phyloP scores from a whole-genome alignment of 1,284 basidiomycete genomes.

The Ceratobasidium sp. region DNA sequence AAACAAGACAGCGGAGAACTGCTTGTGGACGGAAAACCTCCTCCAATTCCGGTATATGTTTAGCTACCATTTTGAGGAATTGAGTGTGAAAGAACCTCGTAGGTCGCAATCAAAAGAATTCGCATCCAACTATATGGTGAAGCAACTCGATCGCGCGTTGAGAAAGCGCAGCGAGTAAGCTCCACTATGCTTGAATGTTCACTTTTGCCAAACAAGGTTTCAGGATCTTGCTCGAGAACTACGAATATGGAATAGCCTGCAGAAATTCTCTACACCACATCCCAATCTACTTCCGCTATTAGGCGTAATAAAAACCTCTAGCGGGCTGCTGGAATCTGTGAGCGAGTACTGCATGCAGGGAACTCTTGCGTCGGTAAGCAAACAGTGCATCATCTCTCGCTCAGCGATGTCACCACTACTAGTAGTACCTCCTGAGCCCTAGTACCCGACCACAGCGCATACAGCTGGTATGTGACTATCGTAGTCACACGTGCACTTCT shows the following conservation, averaged over 20 bases:
- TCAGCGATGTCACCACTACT: neutral
- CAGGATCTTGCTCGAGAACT: slow-evolving; percentile 22
- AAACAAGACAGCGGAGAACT: neutral
- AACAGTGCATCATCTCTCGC: neutral
- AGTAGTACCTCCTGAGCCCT: neutral
- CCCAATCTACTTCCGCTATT: slow-evolving; percentile 16
- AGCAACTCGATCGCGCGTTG: neutral
- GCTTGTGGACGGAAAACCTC: neutral
- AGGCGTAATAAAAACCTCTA: neutral
- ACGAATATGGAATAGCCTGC: slow-evolving; percentile 11
- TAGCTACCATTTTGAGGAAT: neutral
- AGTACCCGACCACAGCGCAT: too few species aligned
- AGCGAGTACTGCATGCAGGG: slow-evolving; percentile 26
- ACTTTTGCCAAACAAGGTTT: too few species aligned
- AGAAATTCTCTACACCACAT: neutral
- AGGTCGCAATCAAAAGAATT: slow-evolving; percentile 23
- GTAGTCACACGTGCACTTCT: too few species aligned
- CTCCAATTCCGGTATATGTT: neutral
- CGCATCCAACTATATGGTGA: slow-evolving; percentile 1
- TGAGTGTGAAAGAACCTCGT: neutral
- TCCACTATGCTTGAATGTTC: too few species aligned
- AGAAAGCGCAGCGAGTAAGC: neutral
- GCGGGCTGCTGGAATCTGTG: slow-evolving; percentile 2
- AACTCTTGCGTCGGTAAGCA: slow-evolving; percentile 2
- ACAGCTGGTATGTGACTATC: too few species aligned